Conservation (phyloP, 1,139 yeast species). For the Taiozyma sp. region DNA sequence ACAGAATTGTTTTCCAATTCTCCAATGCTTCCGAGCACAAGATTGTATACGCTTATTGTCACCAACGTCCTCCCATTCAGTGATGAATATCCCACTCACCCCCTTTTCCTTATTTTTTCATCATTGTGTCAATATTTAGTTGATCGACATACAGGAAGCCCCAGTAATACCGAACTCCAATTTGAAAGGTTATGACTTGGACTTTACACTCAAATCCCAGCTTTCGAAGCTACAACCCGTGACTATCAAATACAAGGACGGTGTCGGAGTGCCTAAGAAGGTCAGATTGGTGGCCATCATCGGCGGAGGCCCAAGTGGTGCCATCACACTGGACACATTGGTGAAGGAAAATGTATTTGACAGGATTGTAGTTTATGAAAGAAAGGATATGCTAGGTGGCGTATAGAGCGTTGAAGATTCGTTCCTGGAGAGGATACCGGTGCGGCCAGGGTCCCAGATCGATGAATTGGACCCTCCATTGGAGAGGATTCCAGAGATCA, state of each 20-base stretch:
- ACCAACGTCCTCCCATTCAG: no score
- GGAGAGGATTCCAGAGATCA: conserved; percentile 9
- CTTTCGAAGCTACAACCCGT: background rate
- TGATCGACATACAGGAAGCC: background rate
- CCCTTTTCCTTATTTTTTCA: no score
- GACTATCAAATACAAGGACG: background rate
- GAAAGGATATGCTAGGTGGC: conserved; percentile 29
- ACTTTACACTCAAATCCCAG: background rate
- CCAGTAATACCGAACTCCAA: background rate
- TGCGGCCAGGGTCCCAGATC: conserved; percentile 16
- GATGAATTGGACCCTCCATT: conserved; percentile 15
- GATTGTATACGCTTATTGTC: no score
- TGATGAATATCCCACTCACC: no score
- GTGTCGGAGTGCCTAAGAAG: background rate
- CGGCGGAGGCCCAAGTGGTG: conserved; percentile 30
- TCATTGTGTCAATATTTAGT: no score
- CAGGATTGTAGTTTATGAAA: conserved; percentile 31
- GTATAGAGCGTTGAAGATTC: conserved; percentile 27
- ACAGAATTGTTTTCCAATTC: no score
- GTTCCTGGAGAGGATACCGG: conserved; percentile 9
- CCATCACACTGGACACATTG: conserved; percentile 8
- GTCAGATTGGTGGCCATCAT: conserved; percentile 23
- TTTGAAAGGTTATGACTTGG: background rate
- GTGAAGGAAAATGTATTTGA: conserved; percentile 20
- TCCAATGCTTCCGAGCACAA: no score